Base-by-base conservation (phyloP, 2,329 filamentous ascomycete genomes). In the Apiospora hydei region DNA sequence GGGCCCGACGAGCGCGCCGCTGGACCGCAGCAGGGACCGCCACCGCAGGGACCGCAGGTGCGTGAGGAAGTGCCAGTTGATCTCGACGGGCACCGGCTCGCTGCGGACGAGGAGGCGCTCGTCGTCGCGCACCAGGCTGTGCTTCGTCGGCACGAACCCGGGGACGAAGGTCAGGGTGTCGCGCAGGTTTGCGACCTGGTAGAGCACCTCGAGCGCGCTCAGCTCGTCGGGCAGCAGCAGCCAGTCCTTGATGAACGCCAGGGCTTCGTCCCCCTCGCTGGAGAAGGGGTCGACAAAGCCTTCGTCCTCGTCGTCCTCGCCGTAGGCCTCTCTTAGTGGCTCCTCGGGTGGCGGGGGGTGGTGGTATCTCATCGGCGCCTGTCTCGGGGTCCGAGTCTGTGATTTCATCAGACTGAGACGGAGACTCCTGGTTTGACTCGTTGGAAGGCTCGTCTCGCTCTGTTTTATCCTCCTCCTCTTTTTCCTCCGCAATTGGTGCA, bases 281-380 rank as follows among this genome's bases (percentile, higher is more conserved):
- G 67, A 69, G 26, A 24, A 49, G 6, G 67, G 67, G 44, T 69
- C 67, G 24, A 49, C 18, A 11, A 69, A 44, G 14, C 67, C 67
- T 11, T 49, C 67, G 14, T 47, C 66, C 14, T 41, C 57, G n/a
- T 64, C 8, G 7, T 64, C 24, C 24, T 30, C 34, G 10, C 11
- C 16, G 6, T 61, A 26, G 18, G 30, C 16, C 53, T 21, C 53
- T 21, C 21, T 4, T 21, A 14, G 14, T 26, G 13, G 13, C 13
- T 53, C 49, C 49, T 53, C 49, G 24, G 49, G 4, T 16, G 24
- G 49, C 14, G 24, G 49, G 49, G 11, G 49, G 8, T 26, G 21
- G 47, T 0, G 49, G 24, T 14, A 53, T 53, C 6, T 53, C 49
- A 14, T 49, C 46, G 46, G 18, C 46, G 3, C 10, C 34, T 34